Base-by-base conservation (phyloP, 176 grass and related monocot genomes). In the Saccharum officinarum region DNA sequence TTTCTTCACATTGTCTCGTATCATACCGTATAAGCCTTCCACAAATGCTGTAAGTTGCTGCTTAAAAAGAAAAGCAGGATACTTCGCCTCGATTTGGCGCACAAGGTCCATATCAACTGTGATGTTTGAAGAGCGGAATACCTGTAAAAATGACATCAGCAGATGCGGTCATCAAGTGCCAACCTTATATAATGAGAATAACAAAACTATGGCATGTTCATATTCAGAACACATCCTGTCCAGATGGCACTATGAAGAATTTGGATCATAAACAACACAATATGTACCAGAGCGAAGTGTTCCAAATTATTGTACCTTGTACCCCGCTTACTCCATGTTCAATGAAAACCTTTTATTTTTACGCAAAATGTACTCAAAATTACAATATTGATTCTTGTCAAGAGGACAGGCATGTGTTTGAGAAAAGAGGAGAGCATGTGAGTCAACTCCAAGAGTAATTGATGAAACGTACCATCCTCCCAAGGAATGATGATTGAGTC, bases 51-150 rank as follows among this genome's bases (percentile, higher is more conserved):
- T 82, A 44, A 98, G 93, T 70, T 98, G 97, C 79, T 95, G 93
- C 86, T 98, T 98, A 71, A 98, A 98, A 82, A 95, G 97, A 91
- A 98, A 98, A 78, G 93, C 97, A 69, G 93, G 97, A 75, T 98
- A 98, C 71, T 95, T 94, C 69, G 93, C 97, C 81, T 95, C 93
- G 0, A 94, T 92, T 87, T 92, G 84, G 71, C 81, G 88, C 67
- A 81, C 82, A 68, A 92, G 87, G 76, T 86, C 89, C 85, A 89
- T 81, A 89, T 89, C 93, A 34, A 92, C 85, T 49, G 90, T 92
- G 40, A 91, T 89, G 61, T 75, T 94, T 4, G 96, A 98, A 59
- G 89, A 84, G 37, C 97, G 93, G 57, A 98, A 96, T 66, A 89
- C 97, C 97, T 98, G 85, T 83, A 16, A 66, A 82, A 54, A 77